Evolutionary conservation across 306 rosid genomes (phyloP).

Genomic region (Glycyrrhiza uralensis): DNA sequence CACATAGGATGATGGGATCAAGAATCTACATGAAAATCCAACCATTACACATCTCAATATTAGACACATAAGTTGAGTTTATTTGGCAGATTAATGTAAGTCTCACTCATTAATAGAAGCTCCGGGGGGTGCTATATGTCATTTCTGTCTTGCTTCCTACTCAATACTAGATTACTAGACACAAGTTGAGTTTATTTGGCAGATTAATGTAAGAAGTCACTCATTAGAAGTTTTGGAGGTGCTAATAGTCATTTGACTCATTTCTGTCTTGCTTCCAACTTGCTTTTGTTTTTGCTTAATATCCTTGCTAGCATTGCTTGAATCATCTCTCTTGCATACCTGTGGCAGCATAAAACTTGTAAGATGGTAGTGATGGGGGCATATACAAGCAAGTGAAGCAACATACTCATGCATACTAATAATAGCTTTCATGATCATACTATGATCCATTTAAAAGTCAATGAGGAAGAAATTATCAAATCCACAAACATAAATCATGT

Average conservation of each 20-base stretch:
- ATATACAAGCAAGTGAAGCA: not conserved
- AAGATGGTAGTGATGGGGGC: not conserved
- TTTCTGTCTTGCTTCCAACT: conserved; percentile 31
- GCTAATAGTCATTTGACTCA: conserved; percentile 20
- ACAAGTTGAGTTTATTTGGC: not conserved
- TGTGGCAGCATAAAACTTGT: conserved; percentile 31
- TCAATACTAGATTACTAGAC: not conserved
- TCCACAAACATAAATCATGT: not conserved
- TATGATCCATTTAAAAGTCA: not conserved
- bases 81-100: conserved; percentile 8
- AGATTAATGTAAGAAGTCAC: conserved; percentile 11
- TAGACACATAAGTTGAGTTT: conserved; percentile 1
- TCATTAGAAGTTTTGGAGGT: conserved; percentile 20
- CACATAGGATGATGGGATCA: conserved; percentile 21
- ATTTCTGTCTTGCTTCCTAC: conserved; percentile 22
- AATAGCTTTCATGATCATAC: no score
- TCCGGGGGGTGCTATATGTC: conserved; percentile 5
- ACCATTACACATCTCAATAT: conserved; percentile 11
- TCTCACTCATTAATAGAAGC: conserved; percentile 18
- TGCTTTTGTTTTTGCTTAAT: conserved; percentile 38
- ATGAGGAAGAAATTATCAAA: not conserved
- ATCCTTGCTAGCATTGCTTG: conserved; percentile 34
- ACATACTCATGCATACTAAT: not conserved
- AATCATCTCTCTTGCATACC: conserved; percentile 44
- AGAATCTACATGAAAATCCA: conserved; percentile 33